Evolutionary conservation across 805 yeast species (phyloP).

Genomic region (Ogataea haglerorum): DNA sequence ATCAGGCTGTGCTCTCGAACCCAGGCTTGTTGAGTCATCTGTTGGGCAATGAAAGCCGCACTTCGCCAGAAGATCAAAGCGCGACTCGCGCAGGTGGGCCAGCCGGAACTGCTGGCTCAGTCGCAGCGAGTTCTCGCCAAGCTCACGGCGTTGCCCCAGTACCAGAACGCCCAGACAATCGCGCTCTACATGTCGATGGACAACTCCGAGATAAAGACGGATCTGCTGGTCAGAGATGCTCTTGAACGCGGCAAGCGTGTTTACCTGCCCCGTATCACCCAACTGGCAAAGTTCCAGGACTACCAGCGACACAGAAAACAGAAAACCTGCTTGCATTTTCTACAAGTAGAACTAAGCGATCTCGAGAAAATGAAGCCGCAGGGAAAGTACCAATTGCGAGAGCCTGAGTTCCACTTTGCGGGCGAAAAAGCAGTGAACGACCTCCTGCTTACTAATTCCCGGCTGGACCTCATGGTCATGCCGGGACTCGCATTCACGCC

Average conservation of each 20-base stretch:
- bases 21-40: slow-evolving; percentile 6
- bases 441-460: slow-evolving; percentile 12
- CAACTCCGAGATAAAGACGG: slow-evolving; percentile 62
- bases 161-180: slow-evolving; percentile 43
- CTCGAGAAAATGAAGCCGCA: slow-evolving; percentile 52
- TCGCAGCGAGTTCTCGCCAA: slow-evolving; percentile 8
- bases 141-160: slow-evolving; percentile 26
- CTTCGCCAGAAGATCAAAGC: slow-evolving; percentile 5
- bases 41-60: slow-evolving; percentile 9
- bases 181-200: slow-evolving; percentile 82
- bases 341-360: slow-evolving; percentile 42
- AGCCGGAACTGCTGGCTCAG: slow-evolving; percentile 7
- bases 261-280: slow-evolving; percentile 50
- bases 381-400: slow-evolving; percentile 65
- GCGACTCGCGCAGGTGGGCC: slow-evolving; percentile 3
- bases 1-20: slow-evolving; percentile 3
- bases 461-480: slow-evolving; percentile 66
- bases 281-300: slow-evolving; percentile 28
- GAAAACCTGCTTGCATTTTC: slow-evolving; percentile 52
- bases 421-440: slow-evolving; percentile 19
- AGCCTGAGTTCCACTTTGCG: slow-evolving; percentile 45
- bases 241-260: slow-evolving; percentile 47
- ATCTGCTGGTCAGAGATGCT: slow-evolving; percentile 47
- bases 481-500: slow-evolving; percentile 83
- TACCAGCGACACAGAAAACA: slow-evolving; percentile 27